Conservation (phyloP, 1,139 yeast species). For the Nakaseomyces kungkrabaensis region DNA sequence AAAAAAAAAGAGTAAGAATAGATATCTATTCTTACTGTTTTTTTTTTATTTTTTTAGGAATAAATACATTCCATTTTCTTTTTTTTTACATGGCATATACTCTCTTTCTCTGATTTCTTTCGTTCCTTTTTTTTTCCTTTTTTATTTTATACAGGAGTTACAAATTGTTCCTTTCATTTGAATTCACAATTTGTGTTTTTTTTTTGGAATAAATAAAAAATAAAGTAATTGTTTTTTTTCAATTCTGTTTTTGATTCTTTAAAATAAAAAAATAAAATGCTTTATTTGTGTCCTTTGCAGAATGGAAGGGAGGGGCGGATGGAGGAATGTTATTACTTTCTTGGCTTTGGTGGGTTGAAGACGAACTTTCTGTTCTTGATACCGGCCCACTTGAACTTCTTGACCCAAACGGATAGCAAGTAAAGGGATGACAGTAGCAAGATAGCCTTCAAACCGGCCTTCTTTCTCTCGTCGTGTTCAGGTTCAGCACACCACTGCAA, state of each 20-base stretch:
- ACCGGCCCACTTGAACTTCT: slow-evolving; percentile 97
- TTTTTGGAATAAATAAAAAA: neutral
- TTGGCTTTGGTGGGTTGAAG: slow-evolving; percentile 73
- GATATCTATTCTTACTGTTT: no score
- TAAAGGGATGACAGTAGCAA: slow-evolving; percentile 70
- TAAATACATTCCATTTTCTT: no score
- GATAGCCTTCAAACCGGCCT: slow-evolving; percentile 89
- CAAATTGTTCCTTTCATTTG: neutral
- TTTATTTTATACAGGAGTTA: neutral
- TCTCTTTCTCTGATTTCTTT: neutral
- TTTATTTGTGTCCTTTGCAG: no score
- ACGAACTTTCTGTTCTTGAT: slow-evolving; percentile 91
- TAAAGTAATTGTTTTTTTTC: neutral
- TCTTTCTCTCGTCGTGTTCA: slow-evolving; percentile 97
- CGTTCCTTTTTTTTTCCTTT: neutral
- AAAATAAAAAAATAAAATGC: neutral
- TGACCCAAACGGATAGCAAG: slow-evolving; percentile 81
- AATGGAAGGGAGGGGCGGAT: no score
- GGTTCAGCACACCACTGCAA: slow-evolving; percentile 99
- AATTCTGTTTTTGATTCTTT: no score
- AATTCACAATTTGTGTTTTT: neutral
- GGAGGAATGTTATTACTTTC: slow-evolving; percentile 4
- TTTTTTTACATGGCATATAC: neutral
- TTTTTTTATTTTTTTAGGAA: no score
- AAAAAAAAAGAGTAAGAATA: no score